Percentiles rank a stretch among this genome's conserved stretches.
Conservation (phyloP, 495 filamentous ascomycete species). For the Clohesyomyces aquaticus region DNA sequence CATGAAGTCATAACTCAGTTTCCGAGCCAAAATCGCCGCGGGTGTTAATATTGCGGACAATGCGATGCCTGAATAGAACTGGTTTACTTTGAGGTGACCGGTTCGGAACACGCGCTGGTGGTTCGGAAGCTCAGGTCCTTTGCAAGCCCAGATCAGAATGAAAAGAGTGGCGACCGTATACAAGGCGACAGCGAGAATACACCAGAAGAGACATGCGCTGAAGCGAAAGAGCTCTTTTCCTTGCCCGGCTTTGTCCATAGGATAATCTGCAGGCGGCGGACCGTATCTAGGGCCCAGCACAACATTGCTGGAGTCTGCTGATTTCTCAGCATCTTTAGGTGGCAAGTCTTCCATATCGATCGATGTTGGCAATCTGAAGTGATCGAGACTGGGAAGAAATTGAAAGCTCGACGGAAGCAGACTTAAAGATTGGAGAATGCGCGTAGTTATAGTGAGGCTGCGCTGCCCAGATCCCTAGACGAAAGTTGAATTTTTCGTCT, state of each 20-base stretch:
- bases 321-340: background rate
- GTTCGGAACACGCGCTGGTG: constrained; percentile 2
- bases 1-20: constrained; percentile 1
- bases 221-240: background rate
- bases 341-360: background rate
- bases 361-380: background rate
- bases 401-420: background rate
- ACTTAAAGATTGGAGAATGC: background rate
- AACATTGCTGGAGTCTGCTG: background rate
- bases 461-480: background rate
- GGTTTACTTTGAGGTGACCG: constrained; percentile 2
- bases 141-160: background rate
- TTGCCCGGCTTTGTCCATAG: background rate
- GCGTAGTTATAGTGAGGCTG: background rate
- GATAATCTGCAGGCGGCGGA: background rate
- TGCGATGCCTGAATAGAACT: background rate
- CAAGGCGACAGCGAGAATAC: background rate
- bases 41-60: constrained; percentile 1
- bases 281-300: background rate
- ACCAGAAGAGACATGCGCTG: background rate
- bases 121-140: background rate
- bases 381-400: background rate
- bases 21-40: background rate
- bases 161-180: background rate
- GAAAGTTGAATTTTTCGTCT: background rate